These are phyloP conservation scores for Xanthoconium stramineum DNA, from an alignment of 768 basidiomycete species.

Conservation along the genomic window DNA sequence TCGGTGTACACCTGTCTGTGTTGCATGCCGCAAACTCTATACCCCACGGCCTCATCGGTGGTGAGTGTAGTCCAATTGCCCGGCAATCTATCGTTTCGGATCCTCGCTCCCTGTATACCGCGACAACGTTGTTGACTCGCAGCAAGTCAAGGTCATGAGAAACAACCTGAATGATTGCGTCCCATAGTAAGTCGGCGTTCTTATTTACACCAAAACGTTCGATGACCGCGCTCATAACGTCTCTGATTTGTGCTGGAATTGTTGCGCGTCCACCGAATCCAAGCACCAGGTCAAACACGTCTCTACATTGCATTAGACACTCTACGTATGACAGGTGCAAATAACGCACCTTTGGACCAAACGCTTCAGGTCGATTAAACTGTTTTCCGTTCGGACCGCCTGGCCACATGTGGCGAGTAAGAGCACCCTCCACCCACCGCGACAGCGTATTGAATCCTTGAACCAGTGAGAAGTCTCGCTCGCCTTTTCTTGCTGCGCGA, in stretches of 20 bases:
- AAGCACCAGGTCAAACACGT: background rate
- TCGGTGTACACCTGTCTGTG: background rate
- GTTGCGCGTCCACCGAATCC: background rate
- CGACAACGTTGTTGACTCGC: background rate
- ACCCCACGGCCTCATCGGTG: background rate
- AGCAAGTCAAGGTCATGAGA: background rate
- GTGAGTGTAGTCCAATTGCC: background rate
- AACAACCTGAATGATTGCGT: background rate
- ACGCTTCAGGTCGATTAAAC: background rate
- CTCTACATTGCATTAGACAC: background rate
- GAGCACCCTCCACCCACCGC: background rate
- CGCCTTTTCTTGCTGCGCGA: background rate
- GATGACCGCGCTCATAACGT: background rate
- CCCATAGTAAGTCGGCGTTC: background rate
- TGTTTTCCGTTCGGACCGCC: background rate
- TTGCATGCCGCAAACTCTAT: background rate
- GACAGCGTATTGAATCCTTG: background rate
- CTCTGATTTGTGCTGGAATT: background rate
- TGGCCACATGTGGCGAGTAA: background rate
- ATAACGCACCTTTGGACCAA: background rate
- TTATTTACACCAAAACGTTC: background rate
- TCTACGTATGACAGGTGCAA: background rate
- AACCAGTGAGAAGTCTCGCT: background rate
- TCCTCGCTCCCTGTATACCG: background rate
- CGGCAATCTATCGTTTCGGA: background rate